Evolutionary conservation across 2,329 filamentous ascomycete species (phyloP).

Genomic region (Pestalotiopsis sp.): DNA sequence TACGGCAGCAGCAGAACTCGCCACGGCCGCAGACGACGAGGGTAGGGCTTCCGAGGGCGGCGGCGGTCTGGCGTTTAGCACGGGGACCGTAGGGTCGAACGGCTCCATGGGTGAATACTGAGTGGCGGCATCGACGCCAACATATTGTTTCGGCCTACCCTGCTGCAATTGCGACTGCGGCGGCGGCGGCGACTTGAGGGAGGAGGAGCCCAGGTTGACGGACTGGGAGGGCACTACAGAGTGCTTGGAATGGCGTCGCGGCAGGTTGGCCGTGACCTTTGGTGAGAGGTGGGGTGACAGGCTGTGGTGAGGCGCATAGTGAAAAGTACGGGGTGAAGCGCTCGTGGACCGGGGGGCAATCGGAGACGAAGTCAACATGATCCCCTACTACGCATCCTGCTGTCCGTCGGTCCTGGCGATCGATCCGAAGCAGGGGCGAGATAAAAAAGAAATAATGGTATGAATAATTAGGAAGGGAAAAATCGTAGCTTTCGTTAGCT

Average conservation of each 20-base stretch:
- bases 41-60: conserved; percentile 5
- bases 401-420: conserved; percentile 19
- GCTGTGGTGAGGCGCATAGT: conserved; percentile 48
- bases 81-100: conserved; percentile 40
- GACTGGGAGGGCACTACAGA: conserved; percentile 32
- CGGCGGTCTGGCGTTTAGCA: conserved; percentile 29
- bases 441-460: neutral
- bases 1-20: conserved; percentile 7
- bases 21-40: conserved; percentile 14
- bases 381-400: conserved; percentile 52
- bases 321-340: conserved; percentile 52
- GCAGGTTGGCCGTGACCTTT: conserved; percentile 42
- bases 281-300: conserved; percentile 42
- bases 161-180: conserved; percentile 26
- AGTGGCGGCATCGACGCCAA: conserved; percentile 49
- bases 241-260: conserved; percentile 41
- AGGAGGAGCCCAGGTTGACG: conserved; percentile 31
- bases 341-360: conserved; percentile 52
- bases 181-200: conserved; percentile 16
- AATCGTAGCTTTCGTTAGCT: neutral
- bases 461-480: neutral
- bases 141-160: conserved; percentile 41
- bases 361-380: conserved; percentile 63
- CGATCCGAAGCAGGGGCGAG: neutral
- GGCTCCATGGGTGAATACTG: conserved; percentile 53